Evolutionary conservation across 1,284 basidiomycete genomes (phyloP), one percentile per base, ranked within the genome.

Genomic region (Boletus hoseneyae): DNA sequence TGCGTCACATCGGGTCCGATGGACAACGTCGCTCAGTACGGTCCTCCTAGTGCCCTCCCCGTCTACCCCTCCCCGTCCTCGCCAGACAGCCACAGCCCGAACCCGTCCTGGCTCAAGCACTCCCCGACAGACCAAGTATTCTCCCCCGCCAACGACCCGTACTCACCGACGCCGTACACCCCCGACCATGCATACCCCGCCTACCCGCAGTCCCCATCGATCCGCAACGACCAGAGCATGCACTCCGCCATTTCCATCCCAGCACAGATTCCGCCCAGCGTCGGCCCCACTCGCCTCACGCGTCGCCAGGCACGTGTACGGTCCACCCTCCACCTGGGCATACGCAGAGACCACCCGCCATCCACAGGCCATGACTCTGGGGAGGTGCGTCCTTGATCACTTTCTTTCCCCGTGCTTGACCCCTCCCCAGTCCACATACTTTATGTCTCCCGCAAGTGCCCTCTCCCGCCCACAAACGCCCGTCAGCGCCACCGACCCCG

Each of bases 201-300:
- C 32, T 63, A 67, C 49, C 59, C 70, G 4, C 56, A 70, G 40
- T 60, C 58, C 0, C 56, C 69, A 4, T 60, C 64, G 3, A 48
- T 63, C 10, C 65, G 64, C 45, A 46, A 51, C 19, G 57, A 70
- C 55, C 56, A 70, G 13, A 64, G 62, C 53, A 62, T 64, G 25
- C 65, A 61, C 40, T 39, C 60, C 36, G 47, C 55, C 41, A 50
- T 70, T 13, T 40, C 53, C 25, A 68, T 69, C 36, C 50, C 57
- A 46, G 55, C 66, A 33, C 79, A 78, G 65, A 67, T 80, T 42
- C 70, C 77, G 16, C 68, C 78, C 33, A 80, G 71, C 65, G 74
- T 80, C 54, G 83, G 82, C 0, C 82, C 83, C 36, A 69, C 68
- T 56, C 75, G 80, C 54, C 67, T 73, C 47, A 73, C 75, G 38